These are phyloP conservation scores for Trichoderma asperelloides DNA, from an alignment of 495 filamentous ascomycete genomes.

Conservation along the genomic window DNA sequence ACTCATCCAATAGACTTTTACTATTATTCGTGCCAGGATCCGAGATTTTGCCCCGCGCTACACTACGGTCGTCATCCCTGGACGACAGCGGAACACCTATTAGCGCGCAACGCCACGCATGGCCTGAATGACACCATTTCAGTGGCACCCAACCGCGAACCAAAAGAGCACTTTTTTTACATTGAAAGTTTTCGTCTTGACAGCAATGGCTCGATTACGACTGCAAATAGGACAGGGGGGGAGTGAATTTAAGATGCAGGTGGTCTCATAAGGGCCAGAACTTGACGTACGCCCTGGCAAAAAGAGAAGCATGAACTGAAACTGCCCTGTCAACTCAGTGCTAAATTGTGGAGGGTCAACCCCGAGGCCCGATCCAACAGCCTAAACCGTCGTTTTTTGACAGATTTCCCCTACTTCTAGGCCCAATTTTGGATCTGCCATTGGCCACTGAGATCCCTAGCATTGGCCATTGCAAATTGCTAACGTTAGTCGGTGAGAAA, in stretches of 20 bases:
- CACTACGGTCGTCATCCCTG: not conserved
- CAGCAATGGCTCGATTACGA: not conserved
- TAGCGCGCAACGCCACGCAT: constrained; percentile 7
- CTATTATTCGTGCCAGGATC: not conserved
- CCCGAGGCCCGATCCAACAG: not conserved
- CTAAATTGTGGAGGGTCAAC: not conserved
- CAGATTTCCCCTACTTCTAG: not conserved
- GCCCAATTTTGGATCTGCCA: not conserved
- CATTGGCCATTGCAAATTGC: not conserved
- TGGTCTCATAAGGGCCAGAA: not conserved
- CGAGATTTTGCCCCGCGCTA: not conserved
- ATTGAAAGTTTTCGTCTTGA: not conserved
- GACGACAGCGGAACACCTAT: not conserved
- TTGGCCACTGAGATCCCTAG: not conserved
- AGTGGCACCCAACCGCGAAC: constrained; percentile 1
- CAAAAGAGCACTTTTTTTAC: not conserved
- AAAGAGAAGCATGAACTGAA: not conserved
- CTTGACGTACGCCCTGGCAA: not conserved
- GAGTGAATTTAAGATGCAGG: not conserved
- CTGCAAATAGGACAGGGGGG: not conserved
- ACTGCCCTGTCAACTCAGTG: not conserved
- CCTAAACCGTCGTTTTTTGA: not conserved
- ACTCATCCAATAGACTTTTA: not conserved
- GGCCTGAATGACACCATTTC: constrained; percentile 1
- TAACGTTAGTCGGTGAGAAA: not conserved